Percentiles rank a stretch among this genome's conserved stretches.
phyloP scores from a whole-genome alignment of 768 basidiomycete genomes.

The Boletus patriciae region DNA sequence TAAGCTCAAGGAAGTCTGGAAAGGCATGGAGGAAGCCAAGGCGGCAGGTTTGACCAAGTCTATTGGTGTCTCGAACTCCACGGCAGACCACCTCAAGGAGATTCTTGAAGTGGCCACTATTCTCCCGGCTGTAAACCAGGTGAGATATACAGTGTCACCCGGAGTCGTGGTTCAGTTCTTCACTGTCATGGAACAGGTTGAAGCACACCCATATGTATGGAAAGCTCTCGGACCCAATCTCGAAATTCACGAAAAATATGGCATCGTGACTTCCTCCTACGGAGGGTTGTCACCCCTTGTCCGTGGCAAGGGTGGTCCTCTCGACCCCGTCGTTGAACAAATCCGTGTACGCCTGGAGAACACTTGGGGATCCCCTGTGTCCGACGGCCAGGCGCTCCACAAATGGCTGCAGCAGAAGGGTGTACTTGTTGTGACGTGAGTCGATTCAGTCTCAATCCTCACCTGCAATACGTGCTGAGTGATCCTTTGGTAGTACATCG shows the following conservation, averaged over 20 bases:
- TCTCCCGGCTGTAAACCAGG: conserved; percentile 56
- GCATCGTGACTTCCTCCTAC: conserved; percentile 42
- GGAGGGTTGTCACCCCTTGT: conserved; percentile 41
- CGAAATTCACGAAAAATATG: conserved; percentile 35
- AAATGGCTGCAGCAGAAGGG: conserved; percentile 34
- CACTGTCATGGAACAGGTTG: conserved; percentile 37
- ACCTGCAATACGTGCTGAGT: not conserved
- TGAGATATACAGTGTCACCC: conserved; percentile 7
- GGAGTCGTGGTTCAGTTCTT: not conserved
- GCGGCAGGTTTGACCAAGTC: conserved; percentile 40
- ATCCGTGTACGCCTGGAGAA: conserved; percentile 33
- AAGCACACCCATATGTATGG: conserved; percentile 55
- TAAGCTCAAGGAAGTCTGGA: conserved; percentile 55
- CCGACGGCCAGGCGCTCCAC: conserved; percentile 29
- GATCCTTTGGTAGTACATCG: conserved; percentile 28
- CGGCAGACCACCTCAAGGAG: conserved; percentile 41
- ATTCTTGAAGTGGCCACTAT: conserved; percentile 46
- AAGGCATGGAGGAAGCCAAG: conserved; percentile 58
- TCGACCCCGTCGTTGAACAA: conserved; percentile 38
- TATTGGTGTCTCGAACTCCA: conserved; percentile 60
- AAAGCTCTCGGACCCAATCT: conserved; percentile 40
- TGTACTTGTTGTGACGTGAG: conserved; percentile 35
- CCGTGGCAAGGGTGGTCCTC: conserved; percentile 37
- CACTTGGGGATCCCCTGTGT: conserved; percentile 27
- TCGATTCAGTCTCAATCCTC: not conserved